Evolutionary conservation across 1,139 yeast species (phyloP).

Genomic region (Suhomyces guaymorum): DNA sequence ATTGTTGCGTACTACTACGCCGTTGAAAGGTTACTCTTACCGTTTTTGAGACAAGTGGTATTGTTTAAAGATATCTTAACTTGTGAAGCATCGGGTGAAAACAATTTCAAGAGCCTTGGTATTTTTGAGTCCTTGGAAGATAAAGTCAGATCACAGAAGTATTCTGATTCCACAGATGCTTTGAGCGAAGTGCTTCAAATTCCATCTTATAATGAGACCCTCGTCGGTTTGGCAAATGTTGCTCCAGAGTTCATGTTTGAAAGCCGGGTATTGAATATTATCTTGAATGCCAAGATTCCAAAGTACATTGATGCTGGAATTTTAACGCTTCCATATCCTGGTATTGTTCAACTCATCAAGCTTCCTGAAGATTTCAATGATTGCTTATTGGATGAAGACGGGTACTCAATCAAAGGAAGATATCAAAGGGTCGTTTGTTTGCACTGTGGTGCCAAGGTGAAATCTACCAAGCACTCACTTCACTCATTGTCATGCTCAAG

Average conservation of each 20-base stretch:
- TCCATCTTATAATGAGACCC: constrained; percentile 23
- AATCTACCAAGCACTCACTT: constrained; percentile 26
- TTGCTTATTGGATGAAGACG: constrained; percentile 29
- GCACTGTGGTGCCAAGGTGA: constrained; percentile 35
- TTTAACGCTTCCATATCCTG: constrained; percentile 39
- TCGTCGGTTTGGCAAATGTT: constrained; percentile 15
- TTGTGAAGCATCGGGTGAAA: constrained; percentile 27
- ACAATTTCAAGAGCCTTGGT: constrained; percentile 21
- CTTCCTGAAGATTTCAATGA: constrained; percentile 39
- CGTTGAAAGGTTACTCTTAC: constrained; percentile 33
- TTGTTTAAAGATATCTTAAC: constrained; percentile 39
- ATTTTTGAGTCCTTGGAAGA: constrained; percentile 22
- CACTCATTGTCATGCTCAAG: constrained; percentile 31
- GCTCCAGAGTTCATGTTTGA: constrained; percentile 23
- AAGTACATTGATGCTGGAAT: constrained; percentile 25
- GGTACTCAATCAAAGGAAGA: constrained; percentile 17
- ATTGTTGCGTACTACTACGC: constrained; percentile 21
- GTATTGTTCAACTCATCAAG: constrained; percentile 39
- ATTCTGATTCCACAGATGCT: constrained; percentile 23
- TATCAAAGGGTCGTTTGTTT: constrained; percentile 37
- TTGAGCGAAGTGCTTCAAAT: constrained; percentile 24
- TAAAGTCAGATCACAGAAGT: constrained; percentile 19
- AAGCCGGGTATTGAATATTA: constrained; percentile 25
- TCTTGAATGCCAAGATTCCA: constrained; percentile 31
- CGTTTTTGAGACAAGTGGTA: constrained; percentile 39